Evolutionary conservation across 176 grass and related monocot genomes (phyloP), one percentile per base, ranked within the genome.

Genomic region (Avena sativa): DNA sequence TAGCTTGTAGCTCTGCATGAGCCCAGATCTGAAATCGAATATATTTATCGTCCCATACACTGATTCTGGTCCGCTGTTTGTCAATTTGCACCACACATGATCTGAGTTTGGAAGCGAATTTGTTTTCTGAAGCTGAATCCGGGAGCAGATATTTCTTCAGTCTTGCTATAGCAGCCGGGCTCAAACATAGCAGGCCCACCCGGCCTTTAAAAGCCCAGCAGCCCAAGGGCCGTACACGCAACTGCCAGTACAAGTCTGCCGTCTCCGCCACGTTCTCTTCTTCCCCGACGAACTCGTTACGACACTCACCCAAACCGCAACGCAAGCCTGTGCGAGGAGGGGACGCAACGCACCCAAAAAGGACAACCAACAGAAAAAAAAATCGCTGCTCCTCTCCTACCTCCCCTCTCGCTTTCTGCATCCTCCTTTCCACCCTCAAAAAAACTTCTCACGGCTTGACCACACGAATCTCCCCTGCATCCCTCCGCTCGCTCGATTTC

Each of bases 251-350:
- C 40, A 43, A 4, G 25, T 19, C 56, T 56, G 16, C 51, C 21
- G 69, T 47, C 69, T 74, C 52, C 63, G 60, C 25, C 65, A 43
- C 32, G 51, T 0, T 25, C 20, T 16, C 21, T 5, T 49, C 67
- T 69, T 3, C 82, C 51, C 71, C 57, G 81, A 61, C 81, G 81
- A 84, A 74, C 81, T 74, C 80, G 30, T 14, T 8, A 62, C 68
- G 11, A 60, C 72, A 19, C 50, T 67, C 69, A 44, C 9, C 68
- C 84, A 90, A 73, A 43, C 55, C 64, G 55, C 87, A 44, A 40
- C 74, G 14, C 28, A 30, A 43, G 40, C 40, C 40, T 43, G 40
- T 43, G 40, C 6, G 40, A 7, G 40, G 40, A 43, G 40, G 0
- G 40, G 40, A 43, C 64, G 55, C 87, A 44, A 40, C 74, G 14